A percentile compares a stretch with the other conserved stretches of the same genome.
These are phyloP conservation scores for Dendrobium huoshanense DNA, from an alignment of 106 monocot genomes.

Conservation along the genomic window DNA sequence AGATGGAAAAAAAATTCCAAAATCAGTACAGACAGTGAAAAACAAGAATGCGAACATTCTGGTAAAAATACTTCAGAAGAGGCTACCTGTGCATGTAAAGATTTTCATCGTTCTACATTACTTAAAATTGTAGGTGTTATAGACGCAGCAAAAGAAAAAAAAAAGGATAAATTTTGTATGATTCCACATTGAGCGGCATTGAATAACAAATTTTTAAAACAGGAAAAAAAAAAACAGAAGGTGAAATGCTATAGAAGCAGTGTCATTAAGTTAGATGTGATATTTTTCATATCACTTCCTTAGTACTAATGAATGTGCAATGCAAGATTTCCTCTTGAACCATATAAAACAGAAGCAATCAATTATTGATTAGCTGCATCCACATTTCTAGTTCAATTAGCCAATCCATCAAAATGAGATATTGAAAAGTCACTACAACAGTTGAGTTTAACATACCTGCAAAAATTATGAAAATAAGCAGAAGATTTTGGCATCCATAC, in stretches of 20 bases:
- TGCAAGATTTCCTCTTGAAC: background rate
- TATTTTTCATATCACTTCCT: background rate
- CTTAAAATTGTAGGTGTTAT: background rate
- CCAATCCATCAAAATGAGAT: background rate
- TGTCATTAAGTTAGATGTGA: background rate
- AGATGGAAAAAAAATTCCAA: background rate
- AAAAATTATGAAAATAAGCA: background rate
- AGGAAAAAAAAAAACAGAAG: background rate
- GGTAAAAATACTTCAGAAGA: background rate
- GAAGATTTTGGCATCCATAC: conserved; percentile 2
- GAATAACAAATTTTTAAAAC: background rate
- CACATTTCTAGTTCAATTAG: background rate
- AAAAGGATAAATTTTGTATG: background rate
- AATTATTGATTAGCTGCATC: background rate
- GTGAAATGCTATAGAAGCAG: background rate
- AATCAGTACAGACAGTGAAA: background rate
- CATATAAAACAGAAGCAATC: background rate
- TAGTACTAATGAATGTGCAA: background rate
- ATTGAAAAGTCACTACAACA: background rate
- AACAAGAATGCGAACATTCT: background rate
- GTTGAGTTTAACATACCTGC: background rate
- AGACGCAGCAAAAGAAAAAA: background rate
- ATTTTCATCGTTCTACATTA: background rate
- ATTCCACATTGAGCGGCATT: background rate
- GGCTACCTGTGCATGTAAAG: background rate